These are phyloP conservation scores for Microcyclospora tardicrescens DNA, from an alignment of 2,329 filamentous ascomycete genomes.

Conservation along the genomic window DNA sequence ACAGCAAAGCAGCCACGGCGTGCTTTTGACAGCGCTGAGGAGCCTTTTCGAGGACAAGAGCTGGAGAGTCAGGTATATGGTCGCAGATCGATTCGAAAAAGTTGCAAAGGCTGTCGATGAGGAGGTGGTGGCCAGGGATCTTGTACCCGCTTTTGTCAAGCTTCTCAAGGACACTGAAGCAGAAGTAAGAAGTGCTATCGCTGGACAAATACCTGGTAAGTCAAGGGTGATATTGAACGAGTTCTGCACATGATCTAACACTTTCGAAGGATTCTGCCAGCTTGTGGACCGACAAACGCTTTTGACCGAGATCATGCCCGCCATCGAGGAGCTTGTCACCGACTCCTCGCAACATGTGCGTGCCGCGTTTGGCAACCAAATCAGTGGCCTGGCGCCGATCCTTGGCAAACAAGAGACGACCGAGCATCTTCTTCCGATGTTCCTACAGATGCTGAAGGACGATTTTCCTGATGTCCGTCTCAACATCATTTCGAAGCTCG, in stretches of 20 bases:
- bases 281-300: slow-evolving; percentile 78
- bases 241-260: slow-evolving; percentile 14
- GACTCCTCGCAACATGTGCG: slow-evolving; percentile 95
- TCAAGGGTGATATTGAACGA: neutral
- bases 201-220: slow-evolving; percentile 81
- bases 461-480: slow-evolving; percentile 96
- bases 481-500: slow-evolving; percentile 99
- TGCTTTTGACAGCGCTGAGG: slow-evolving; percentile 77
- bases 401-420: slow-evolving; percentile 99
- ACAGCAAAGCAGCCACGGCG: slow-evolving; percentile 90
- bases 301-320: slow-evolving; percentile 91
- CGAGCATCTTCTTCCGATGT: slow-evolving; percentile 93
- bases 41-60: slow-evolving; percentile 98
- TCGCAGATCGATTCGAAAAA: slow-evolving; percentile 97
- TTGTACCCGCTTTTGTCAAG: slow-evolving; percentile 95
- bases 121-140: slow-evolving; percentile 83
- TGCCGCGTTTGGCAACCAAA: slow-evolving; percentile 87
- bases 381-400: slow-evolving; percentile 91
- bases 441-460: slow-evolving; percentile 98
- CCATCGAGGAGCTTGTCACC: slow-evolving; percentile 88
- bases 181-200: slow-evolving; percentile 91
- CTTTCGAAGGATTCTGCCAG: slow-evolving; percentile 63
- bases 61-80: slow-evolving; percentile 98
- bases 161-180: slow-evolving; percentile 95
- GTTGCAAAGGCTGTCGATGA: slow-evolving; percentile 98